Base-by-base conservation (phyloP, 768 basidiomycete genomes). In the Fomitopsis pulvina region DNA sequence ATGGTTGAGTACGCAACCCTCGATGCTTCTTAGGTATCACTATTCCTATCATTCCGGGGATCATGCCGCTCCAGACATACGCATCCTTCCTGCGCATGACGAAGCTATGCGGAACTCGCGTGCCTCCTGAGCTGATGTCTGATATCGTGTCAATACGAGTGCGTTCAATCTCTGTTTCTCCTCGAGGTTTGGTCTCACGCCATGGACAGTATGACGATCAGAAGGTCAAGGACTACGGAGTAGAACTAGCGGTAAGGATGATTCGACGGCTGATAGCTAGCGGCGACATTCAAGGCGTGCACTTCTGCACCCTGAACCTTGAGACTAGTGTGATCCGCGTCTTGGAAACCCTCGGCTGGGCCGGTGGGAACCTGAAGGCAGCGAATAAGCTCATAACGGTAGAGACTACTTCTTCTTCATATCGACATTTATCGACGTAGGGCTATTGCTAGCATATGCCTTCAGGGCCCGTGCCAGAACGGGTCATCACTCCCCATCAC, bases 51-150 rank as follows among this genome's bases (percentile, higher is more conserved):
- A 85, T 99, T 52, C 92, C 96, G 8, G 92, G 94, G 10, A 81
- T 98, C 48, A 96, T 98, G 93, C 95, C 96, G 0, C 92, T 99
- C 49, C 96, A 98, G 63, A 97, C 90, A 21, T 95, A 93, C 63
- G 80, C 86, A 3, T 96, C 96, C 0, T 98, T 99, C 68, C 72
- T 87, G 40, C 83, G 96, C 41, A 73, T 98, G 58, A 89, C 85
- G 20, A 96, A 94, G 64, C 73, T 99, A 39, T 94, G 91, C 54
- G 87, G 87, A 16, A 81, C 84, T 2, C 74, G 73, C 20, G 83
- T 98, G 16, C 95, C 95, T 0, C 67, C 74, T 2, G 61, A 70
- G 10, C 71, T 95, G 43, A 73, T 84, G 68, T 60, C 74, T 1
- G 81, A 80, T 52, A 70, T 98, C 0, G 80, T 87, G 24, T 74